These are phyloP conservation scores for Fusarium caatingaense DNA, from an alignment of 2,329 filamentous ascomycete species.

Conservation along the genomic window DNA sequence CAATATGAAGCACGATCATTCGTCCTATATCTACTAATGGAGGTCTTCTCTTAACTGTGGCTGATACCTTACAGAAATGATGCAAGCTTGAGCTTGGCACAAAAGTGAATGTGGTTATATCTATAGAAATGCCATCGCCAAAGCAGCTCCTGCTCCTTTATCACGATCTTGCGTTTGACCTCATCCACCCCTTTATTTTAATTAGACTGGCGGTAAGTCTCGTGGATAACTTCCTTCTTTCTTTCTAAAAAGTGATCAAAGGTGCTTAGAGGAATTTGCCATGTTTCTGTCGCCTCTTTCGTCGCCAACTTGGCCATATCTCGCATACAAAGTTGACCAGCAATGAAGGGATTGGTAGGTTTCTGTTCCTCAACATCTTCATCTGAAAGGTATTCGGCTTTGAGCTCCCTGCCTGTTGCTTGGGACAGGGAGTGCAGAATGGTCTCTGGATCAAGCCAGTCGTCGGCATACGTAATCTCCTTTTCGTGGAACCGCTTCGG, in stretches of 20 bases:
- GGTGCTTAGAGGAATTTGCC: conserved; percentile 55
- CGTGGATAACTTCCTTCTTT: conserved; percentile 50
- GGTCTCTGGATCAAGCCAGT: conserved; percentile 52
- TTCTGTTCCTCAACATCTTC: conserved; percentile 54
- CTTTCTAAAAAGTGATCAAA: conserved; percentile 58
- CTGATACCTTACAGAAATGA: background rate
- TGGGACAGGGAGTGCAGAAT: conserved; percentile 52
- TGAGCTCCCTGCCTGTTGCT: conserved; percentile 51
- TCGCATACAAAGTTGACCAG: conserved; percentile 52
- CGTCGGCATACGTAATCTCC: conserved; percentile 56
- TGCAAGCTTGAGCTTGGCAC: background rate
- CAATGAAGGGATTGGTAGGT: conserved; percentile 52
- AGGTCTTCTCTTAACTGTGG: too few species aligned
- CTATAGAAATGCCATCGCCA: background rate
- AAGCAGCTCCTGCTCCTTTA: background rate
- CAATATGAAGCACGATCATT: background rate
- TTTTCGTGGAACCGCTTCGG: conserved; percentile 54
- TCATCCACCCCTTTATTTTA: background rate
- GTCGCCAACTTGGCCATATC: conserved; percentile 53
- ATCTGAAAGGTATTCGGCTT: conserved; percentile 54
- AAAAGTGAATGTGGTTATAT: background rate
- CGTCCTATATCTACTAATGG: background rate
- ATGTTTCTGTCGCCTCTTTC: conserved; percentile 50
- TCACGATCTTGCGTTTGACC: background rate
- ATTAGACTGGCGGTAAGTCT: conserved; percentile 43